Percentiles rank a stretch among this genome's conserved stretches.
phyloP scores from a whole-genome alignment of 1,284 basidiomycete genomes.

The Apiotrichum gracile region DNA sequence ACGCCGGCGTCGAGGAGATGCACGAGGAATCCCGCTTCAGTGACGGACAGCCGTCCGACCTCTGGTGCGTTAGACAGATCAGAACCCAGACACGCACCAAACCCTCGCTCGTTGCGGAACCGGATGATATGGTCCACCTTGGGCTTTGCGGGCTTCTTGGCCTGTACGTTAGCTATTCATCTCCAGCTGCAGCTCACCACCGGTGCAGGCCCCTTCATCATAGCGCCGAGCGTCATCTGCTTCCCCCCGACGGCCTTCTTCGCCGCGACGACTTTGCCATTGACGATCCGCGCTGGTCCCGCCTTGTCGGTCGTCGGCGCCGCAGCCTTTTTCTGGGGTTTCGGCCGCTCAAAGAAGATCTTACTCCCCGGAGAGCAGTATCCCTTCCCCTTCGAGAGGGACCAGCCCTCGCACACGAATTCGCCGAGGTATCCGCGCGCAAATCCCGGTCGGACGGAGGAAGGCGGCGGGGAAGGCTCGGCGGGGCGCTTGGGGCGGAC shows the following conservation, averaged over 20 bases:
- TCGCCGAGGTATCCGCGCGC: slow-evolving; percentile 43
- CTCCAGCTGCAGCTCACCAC: slow-evolving; percentile 11
- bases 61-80: slow-evolving; percentile 1
- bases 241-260: slow-evolving; percentile 31
- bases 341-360: slow-evolving; percentile 41
- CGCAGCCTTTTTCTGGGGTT: slow-evolving; percentile 21
- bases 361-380: slow-evolving; percentile 44
- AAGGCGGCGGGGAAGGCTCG: slow-evolving; percentile 10
- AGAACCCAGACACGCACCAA: slow-evolving; percentile 22
- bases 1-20: slow-evolving; percentile 43
- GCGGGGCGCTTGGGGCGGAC: slow-evolving; percentile 15
- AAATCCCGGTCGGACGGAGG: slow-evolving; percentile 24
- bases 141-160: slow-evolving; percentile 32
- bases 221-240: slow-evolving; percentile 39
- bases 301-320: slow-evolving; percentile 21
- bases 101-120: slow-evolving; percentile 44
- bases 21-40: slow-evolving; percentile 41
- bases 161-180: slow-evolving; percentile 3
- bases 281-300: slow-evolving; percentile 37
- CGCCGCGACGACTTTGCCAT: slow-evolving; percentile 39
- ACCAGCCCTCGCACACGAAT: slow-evolving; percentile 47
- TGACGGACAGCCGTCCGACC: slow-evolving; percentile 42
- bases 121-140: slow-evolving; percentile 44
- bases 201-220: slow-evolving; percentile 37
- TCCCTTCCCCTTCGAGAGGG: slow-evolving; percentile 46